Conservation (phyloP, 1,284 basidiomycete genomes). For the Moesziomyces parantarcticus region DNA sequence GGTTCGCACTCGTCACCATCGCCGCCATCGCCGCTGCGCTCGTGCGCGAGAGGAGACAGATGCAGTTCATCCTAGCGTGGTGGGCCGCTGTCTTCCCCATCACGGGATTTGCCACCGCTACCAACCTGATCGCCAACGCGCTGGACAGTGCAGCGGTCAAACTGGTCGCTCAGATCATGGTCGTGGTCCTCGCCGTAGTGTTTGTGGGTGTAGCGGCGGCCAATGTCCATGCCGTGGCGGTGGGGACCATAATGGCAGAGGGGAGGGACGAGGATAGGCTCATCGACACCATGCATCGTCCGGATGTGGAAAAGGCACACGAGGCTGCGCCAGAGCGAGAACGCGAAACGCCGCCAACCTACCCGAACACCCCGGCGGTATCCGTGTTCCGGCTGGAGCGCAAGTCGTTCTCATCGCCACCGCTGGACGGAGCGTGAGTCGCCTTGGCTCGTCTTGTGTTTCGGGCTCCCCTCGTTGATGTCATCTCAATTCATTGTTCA, state of each 20-base stretch:
- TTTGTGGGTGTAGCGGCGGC: constrained; percentile 12
- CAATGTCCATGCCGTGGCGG: constrained; percentile 17
- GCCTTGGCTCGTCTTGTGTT: too few relatives aligned
- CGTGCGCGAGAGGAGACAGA: constrained; percentile 1
- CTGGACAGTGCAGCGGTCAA: constrained; percentile 9
- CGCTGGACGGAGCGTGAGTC: too few relatives aligned
- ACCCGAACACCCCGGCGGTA: constrained; percentile 16
- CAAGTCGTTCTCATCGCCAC: too few relatives aligned
- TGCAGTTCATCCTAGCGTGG: constrained; percentile 44
- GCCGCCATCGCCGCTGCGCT: constrained; percentile 10
- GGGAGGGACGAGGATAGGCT: constrained; percentile 47
- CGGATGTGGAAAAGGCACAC: not conserved
- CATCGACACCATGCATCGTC: constrained; percentile 26
- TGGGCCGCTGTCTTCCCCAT: constrained; percentile 48
- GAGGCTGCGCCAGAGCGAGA: not conserved
- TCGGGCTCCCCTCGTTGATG: too few relatives aligned
- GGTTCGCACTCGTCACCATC: constrained; percentile 35
- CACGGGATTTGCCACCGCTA: constrained; percentile 29
- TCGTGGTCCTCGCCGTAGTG: constrained; percentile 15
- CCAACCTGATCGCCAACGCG: constrained; percentile 12
- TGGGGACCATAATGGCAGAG: constrained; percentile 14
- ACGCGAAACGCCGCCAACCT: constrained; percentile 13
- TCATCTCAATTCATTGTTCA: too few relatives aligned
- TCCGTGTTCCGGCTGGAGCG: constrained; percentile 3
- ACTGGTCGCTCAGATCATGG: constrained; percentile 17